Evolutionary conservation across 2,329 filamentous ascomycete genomes (phyloP), one percentile per base, ranked within the genome.

Genomic region (Hypoxylon sp.): DNA sequence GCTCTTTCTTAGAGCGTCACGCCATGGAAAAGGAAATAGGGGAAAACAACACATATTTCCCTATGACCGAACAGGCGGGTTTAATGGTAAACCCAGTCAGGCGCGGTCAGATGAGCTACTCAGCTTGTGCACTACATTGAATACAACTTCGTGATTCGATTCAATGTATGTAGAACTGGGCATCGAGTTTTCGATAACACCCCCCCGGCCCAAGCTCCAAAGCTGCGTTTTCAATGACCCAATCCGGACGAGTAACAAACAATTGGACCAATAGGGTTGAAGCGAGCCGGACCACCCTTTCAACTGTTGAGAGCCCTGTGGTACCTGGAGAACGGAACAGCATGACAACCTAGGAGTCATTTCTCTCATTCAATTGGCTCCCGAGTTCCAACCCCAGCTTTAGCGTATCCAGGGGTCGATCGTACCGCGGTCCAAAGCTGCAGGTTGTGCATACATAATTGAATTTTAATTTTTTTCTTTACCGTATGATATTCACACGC

Each of bases 261-360:
- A 16, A 29, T 42, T 23, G 2, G 31, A 15, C 63, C 63, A 66
- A 64, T 66, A 38, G 54, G 49, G 50, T 46, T 17, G 44, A 51
- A 30, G 35, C 20, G 20, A 37, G n/a, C 21, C 44, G 20, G 32
- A 30, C 52, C 34, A 30, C 25, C 29, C 42, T 53, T 63, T 65
- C 64, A 66, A 66, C 63, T 64, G 64, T 66, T 66, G 64, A 60
- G 64, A 60, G 64, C 46, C 44, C 47, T 59, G 54, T 54, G 55
- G 51, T 47, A 63, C 59, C 35, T 46, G 13, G 34, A 23, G 26
- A 26, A 34, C 41, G 31, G 51, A 40, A 51, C 4, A 23, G 41
- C 55, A 55, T 36, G 37, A 43, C 49, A 40, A 50, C 36, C 36
- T 17, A 6, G 43, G 26, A 20, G 29, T 41, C 38, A 43, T 30